A percentile compares a stretch with the other conserved stretches of the same genome.
These are phyloP conservation scores for Tolypocladium inflatum DNA, from an alignment of 2,329 filamentous ascomycete species.

Conservation along the genomic window DNA sequence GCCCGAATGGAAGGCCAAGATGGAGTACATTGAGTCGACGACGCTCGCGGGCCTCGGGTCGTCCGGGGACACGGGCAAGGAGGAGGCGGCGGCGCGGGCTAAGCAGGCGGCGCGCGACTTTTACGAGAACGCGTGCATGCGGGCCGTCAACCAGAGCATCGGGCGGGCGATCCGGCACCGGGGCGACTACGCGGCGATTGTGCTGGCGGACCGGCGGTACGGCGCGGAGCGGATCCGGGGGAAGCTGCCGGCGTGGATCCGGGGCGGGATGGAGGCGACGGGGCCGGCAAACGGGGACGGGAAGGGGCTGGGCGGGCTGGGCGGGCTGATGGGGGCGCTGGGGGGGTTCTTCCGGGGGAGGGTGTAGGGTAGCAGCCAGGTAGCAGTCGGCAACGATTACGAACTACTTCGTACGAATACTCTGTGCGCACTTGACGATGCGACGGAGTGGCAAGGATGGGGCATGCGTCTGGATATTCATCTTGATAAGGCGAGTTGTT, in stretches of 20 bases:
- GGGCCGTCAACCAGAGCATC: slow-evolving; percentile 94
- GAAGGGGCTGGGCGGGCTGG: slow-evolving; percentile 31
- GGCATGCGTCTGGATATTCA: background rate
- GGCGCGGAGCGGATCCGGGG: slow-evolving; percentile 58
- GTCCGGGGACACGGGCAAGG: slow-evolving; percentile 5
- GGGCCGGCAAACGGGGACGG: slow-evolving; percentile 30
- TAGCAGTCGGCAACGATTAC: too few species aligned
- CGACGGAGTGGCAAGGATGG: background rate
- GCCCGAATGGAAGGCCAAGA: slow-evolving; percentile 86
- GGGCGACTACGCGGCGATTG: slow-evolving; percentile 81
- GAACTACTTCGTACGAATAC: too few species aligned
- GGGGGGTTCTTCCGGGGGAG: slow-evolving; percentile 48
- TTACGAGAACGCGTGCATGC: slow-evolving; percentile 93
- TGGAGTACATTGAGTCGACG: slow-evolving; percentile 71
- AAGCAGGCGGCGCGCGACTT: slow-evolving; percentile 63
- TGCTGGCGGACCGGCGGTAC: slow-evolving; percentile 77
- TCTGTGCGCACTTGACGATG: background rate
- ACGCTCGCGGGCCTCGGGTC: slow-evolving; percentile 26
- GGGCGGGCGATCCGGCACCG: slow-evolving; percentile 84
- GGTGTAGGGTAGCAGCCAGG: background rate
- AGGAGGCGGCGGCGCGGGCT: slow-evolving; percentile 18
- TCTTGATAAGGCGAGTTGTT: background rate
- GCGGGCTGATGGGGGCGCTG: slow-evolving; percentile 48
- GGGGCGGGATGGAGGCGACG: slow-evolving; percentile 47
- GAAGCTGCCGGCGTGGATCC: slow-evolving; percentile 89